Conservation (phyloP, 768 basidiomycete genomes). For the Pisolithus marmoratus region DNA sequence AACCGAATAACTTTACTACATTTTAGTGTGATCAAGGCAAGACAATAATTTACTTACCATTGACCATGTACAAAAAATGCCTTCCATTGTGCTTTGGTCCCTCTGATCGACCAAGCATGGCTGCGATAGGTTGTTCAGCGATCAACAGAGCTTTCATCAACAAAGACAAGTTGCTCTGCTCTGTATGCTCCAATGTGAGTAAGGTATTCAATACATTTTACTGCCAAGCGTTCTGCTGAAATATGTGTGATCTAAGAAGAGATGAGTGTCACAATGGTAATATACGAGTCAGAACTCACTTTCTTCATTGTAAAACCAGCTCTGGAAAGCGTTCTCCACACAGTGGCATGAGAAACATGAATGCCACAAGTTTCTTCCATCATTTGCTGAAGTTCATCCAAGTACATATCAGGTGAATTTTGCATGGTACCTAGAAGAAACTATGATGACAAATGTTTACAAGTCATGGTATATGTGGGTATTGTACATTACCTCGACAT, state of each 20-base stretch:
- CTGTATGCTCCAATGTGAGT: conserved; percentile 1
- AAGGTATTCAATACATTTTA: neutral
- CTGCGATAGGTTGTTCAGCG: too few relatives aligned
- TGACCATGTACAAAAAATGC: conserved; percentile 14
- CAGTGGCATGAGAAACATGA: neutral
- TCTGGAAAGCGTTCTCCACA: neutral
- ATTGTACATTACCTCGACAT: neutral
- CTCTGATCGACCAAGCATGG: neutral
- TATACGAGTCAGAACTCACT: neutral
- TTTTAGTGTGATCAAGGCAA: too few relatives aligned
- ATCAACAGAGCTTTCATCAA: too few relatives aligned
- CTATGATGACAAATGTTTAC: neutral
- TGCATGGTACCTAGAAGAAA: too few relatives aligned
- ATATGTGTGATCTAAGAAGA: neutral
- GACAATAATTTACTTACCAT: conserved; percentile 6
- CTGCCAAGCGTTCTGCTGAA: neutral
- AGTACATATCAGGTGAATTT: neutral
- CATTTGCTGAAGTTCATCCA: conserved; percentile 1
- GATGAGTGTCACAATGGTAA: neutral
- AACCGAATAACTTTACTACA: conserved; percentile 22
- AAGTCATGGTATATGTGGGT: too few relatives aligned
- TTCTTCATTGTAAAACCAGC: conserved; percentile 5
- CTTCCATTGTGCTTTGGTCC: neutral
- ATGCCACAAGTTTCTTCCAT: neutral
- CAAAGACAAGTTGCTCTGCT: too few relatives aligned